These are phyloP conservation scores for Phlebiopsis flavidoalba DNA, from an alignment of 768 basidiomycete genomes.

Conservation along the genomic window DNA sequence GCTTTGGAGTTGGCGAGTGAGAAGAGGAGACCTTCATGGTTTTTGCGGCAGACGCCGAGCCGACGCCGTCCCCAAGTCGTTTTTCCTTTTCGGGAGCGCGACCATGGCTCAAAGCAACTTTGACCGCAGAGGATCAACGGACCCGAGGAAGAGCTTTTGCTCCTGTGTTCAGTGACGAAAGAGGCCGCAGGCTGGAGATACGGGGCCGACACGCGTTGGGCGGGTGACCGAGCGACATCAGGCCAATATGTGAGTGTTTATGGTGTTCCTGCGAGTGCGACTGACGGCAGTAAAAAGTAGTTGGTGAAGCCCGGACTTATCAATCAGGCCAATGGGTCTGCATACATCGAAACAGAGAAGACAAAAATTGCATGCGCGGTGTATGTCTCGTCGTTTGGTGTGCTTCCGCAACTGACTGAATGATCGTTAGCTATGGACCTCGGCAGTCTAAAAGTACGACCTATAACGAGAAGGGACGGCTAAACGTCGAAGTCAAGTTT, in stretches of 20 bases:
- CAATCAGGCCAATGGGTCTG: constrained; percentile 92
- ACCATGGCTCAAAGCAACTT: constrained; percentile 43
- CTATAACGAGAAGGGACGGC: constrained; percentile 82
- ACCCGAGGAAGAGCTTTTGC: constrained; percentile 77
- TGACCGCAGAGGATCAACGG: constrained; percentile 90
- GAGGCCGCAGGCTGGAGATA: constrained; percentile 26
- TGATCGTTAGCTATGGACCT: constrained; percentile 62
- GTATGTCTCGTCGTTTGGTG: constrained; percentile 42
- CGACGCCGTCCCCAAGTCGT: not conserved
- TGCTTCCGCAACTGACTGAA: not conserved
- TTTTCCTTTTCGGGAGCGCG: constrained; percentile 3
- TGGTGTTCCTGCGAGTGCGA: constrained; percentile 21
- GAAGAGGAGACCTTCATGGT: constrained; percentile 90
- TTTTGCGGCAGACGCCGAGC: constrained; percentile 8
- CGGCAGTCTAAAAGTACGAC: constrained; percentile 74
- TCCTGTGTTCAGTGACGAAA: constrained; percentile 53
- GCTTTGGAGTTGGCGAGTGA: constrained; percentile 48
- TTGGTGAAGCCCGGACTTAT: constrained; percentile 87
- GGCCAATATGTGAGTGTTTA: constrained; percentile 73
- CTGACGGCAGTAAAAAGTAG: constrained; percentile 41
- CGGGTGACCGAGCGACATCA: constrained; percentile 60
- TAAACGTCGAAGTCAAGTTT: constrained; percentile 97
- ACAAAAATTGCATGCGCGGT: constrained; percentile 96
- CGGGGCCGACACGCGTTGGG: constrained; percentile 39
- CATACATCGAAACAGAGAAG: constrained; percentile 89